Evolutionary conservation across 768 basidiomycete species (phyloP).

Genomic region (Sistotremastrum suecicum): DNA sequence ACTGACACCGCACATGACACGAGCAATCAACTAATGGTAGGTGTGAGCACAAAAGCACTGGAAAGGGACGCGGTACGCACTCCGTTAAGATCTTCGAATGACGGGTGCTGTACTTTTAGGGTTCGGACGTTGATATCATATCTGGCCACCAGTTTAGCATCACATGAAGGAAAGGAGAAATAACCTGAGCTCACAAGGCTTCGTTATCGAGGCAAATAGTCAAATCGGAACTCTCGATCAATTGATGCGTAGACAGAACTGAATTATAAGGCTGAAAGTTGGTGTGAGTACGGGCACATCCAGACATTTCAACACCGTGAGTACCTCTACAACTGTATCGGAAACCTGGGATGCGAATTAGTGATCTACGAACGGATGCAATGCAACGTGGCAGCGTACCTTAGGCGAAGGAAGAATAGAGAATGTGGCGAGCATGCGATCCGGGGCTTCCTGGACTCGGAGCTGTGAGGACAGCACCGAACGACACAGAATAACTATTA

Average conservation of each 20-base stretch:
- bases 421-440: constrained; percentile 38
- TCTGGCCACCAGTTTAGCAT: constrained; percentile 19
- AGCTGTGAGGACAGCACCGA: constrained; percentile 10
- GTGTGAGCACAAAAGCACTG: neutral
- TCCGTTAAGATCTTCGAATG: constrained; percentile 54
- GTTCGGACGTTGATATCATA: constrained; percentile 59
- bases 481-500: constrained; percentile 14
- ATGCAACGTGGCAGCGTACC: constrained; percentile 15
- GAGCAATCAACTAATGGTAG: constrained; percentile 47
- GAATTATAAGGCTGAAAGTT: constrained; percentile 58
- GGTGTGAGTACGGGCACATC: neutral
- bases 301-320: constrained; percentile 2
- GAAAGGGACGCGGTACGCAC: constrained; percentile 21
- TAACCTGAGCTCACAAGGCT: constrained; percentile 41
- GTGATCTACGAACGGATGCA: neutral
- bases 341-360: constrained; percentile 19
- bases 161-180: neutral
- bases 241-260: constrained; percentile 72
- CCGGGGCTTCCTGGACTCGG: constrained; percentile 42
- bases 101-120: constrained; percentile 48
- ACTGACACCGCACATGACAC: constrained; percentile 90
- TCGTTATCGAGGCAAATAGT: constrained; percentile 82
- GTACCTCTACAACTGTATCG: constrained; percentile 41
- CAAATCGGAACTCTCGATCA: constrained; percentile 78
- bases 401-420: constrained; percentile 42